Conservation (phyloP, 163 green algal species). For the Chloromonas sp. region DNA sequence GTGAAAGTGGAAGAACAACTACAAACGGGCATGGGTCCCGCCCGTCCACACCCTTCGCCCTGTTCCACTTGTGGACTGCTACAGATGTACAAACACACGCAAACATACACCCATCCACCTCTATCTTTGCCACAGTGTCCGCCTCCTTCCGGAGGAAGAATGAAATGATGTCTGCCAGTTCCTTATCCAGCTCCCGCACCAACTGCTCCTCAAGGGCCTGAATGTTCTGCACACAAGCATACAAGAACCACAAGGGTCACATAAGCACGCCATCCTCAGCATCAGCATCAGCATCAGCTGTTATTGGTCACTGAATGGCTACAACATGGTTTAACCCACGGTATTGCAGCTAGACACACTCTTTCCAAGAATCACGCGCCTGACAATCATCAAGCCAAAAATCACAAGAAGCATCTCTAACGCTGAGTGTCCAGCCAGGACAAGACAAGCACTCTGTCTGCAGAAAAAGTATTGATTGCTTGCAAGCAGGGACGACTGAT, state of each 20-base stretch:
- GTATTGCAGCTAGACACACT: no score
- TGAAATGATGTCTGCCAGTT: constrained; percentile 40
- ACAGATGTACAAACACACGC: not conserved
- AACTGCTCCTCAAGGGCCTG: constrained; percentile 34
- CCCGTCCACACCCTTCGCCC: no score
- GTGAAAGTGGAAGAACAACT: not conserved
- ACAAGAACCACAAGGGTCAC: not conserved
- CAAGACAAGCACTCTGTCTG: no score
- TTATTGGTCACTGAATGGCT: not conserved
- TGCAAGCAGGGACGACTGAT: no score
- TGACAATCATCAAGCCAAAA: not conserved
- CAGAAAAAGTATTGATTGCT: no score
- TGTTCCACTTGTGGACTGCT: not conserved
- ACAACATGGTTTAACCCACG: not conserved
- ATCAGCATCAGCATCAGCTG: not conserved
- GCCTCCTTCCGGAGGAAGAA: constrained; percentile 50
- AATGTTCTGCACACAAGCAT: not conserved
- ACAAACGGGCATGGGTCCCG: not conserved
- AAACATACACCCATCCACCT: constrained; percentile 2
- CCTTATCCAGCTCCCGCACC: constrained; percentile 32
- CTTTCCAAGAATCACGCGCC: no score
- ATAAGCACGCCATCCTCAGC: not conserved
- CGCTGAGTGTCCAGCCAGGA: not conserved
- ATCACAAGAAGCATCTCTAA: not conserved
- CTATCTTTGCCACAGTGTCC: constrained; percentile 31